Evolutionary conservation across 495 filamentous ascomycete genomes (phyloP).

Genomic region (Opeltia flavorubescens): DNA sequence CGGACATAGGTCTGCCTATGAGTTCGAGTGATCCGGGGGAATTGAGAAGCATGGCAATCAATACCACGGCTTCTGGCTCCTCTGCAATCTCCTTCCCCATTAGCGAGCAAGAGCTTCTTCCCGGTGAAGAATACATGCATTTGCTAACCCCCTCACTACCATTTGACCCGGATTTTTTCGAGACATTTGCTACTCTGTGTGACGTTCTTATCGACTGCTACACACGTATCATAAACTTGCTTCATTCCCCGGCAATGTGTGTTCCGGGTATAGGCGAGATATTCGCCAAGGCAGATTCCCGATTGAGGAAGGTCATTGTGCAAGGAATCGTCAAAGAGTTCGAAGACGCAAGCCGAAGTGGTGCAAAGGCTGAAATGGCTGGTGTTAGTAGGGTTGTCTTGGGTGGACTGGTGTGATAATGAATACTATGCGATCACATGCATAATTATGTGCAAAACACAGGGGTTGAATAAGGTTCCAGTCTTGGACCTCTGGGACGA

Average conservation of each 20-base stretch:
- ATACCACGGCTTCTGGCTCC: slow-evolving; percentile 25
- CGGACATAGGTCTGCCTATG: slow-evolving; percentile 50
- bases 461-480: no score
- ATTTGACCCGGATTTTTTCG: slow-evolving; percentile 95
- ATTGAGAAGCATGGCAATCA: slow-evolving; percentile 30
- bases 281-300: slow-evolving; percentile 80
- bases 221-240: slow-evolving; percentile 54
- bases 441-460: no score
- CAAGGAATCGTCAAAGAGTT: slow-evolving; percentile 79
- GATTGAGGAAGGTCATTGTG: slow-evolving; percentile 73
- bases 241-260: slow-evolving; percentile 54
- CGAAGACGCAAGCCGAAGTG: slow-evolving; percentile 65
- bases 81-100: slow-evolving; percentile 32
- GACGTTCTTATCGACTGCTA: slow-evolving; percentile 93
- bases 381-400: slow-evolving; percentile 80
- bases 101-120: slow-evolving; percentile 38
- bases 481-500: no score
- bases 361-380: slow-evolving; percentile 63
- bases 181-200: slow-evolving; percentile 93
- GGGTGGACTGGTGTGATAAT: slow-evolving; percentile 63
- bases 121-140: slow-evolving; percentile 72
- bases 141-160: slow-evolving; percentile 84
- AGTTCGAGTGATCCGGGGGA: slow-evolving; percentile 37
- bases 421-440: no score
- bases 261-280: slow-evolving; percentile 50